Conservation (phyloP, 306 rosid species). For the Lathyrus sativus region DNA sequence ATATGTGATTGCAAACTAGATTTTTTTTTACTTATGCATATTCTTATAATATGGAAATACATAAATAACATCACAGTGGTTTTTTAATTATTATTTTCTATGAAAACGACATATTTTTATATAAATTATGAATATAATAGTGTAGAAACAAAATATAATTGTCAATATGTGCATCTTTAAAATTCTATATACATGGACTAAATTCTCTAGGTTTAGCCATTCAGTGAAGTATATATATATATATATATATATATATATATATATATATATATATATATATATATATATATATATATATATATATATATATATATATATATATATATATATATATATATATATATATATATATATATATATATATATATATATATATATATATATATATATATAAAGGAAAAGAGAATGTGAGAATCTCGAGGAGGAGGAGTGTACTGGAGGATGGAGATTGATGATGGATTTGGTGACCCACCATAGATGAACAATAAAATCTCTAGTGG, state of each 20-base stretch:
- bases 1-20: too few species aligned
- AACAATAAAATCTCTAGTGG: slow-evolving; percentile 48
- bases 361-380: too few species aligned
- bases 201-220: slow-evolving; percentile 69
- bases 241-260: too few species aligned
- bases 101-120: slow-evolving; percentile 31
- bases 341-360: too few species aligned
- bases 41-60: slow-evolving; percentile 17
- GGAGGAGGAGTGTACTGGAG: slow-evolving; percentile 50
- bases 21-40: not conserved
- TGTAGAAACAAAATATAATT: slow-evolving; percentile 10
- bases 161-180: slow-evolving; percentile 23
- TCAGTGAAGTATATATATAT: slow-evolving; percentile 19
- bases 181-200: not conserved
- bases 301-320: too few species aligned
- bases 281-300: not conserved
- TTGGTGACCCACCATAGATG: slow-evolving; percentile 66
- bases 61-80: slow-evolving; percentile 26
- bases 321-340: too few species aligned
- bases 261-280: not conserved
- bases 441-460: slow-evolving; percentile 64
- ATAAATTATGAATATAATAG: not conserved
- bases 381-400: slow-evolving; percentile 25
- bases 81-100: not conserved
- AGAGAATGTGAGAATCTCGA: slow-evolving; percentile 94